Conservation (phyloP, 208 protist species). For the Balamuthia mandrillaris region DNA sequence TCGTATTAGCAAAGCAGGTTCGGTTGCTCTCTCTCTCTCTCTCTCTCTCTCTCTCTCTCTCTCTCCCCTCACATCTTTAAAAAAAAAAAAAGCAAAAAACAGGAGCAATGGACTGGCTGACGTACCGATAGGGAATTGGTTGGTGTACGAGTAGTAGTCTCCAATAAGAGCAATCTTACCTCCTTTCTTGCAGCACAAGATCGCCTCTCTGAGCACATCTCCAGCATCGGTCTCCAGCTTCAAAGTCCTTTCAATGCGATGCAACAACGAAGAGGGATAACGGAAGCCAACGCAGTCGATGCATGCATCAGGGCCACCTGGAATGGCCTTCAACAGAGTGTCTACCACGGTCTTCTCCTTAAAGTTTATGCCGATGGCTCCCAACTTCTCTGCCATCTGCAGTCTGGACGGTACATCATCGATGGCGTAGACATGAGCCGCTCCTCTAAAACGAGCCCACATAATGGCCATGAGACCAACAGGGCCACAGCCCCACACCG, state of each 20-base stretch:
- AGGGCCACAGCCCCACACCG: slow-evolving; percentile 45
- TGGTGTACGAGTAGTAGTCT: slow-evolving; percentile 48
- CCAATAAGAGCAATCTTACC: slow-evolving; percentile 46
- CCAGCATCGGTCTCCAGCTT: slow-evolving; percentile 48
- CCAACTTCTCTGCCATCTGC: slow-evolving; percentile 20
- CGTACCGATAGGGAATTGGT: slow-evolving; percentile 55
- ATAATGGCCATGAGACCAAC: slow-evolving; percentile 33
- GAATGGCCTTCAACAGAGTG: background rate
- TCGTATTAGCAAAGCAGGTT: too few relatives aligned
- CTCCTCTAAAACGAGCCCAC: slow-evolving; percentile 39
- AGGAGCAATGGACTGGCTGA: too few relatives aligned
- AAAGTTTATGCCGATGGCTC: slow-evolving; percentile 41
- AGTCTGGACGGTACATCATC: slow-evolving; percentile 47
- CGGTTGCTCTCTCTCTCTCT: too few relatives aligned
- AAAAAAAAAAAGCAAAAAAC: too few relatives aligned
- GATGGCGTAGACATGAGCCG: slow-evolving; percentile 40
- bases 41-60: too few relatives aligned
- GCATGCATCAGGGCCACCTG: slow-evolving; percentile 43
- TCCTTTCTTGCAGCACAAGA: background rate
- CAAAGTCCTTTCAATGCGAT: slow-evolving; percentile 44
- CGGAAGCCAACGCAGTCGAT: slow-evolving; percentile 54
- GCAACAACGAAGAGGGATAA: slow-evolving; percentile 35
- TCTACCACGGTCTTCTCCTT: slow-evolving; percentile 39
- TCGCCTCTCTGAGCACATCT: slow-evolving; percentile 21
- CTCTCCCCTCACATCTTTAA: too few relatives aligned